These are phyloP conservation scores for Rhodamnia argentea DNA, from an alignment of 345 rosid species.

Conservation along the genomic window DNA sequence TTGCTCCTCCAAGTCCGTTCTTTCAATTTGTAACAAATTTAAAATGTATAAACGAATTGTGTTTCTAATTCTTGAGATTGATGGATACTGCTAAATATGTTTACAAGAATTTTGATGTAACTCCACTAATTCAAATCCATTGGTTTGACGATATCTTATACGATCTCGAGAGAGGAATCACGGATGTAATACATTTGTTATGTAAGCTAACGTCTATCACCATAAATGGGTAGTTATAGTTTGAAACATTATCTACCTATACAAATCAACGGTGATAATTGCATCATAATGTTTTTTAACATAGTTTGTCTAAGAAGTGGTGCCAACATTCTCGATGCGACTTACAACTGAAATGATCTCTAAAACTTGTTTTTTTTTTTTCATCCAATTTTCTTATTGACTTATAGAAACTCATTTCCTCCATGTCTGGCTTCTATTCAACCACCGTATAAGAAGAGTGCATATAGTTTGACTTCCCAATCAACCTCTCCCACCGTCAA, in stretches of 20 bases:
- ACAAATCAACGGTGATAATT: background rate
- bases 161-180: background rate
- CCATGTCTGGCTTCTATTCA: background rate
- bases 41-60: background rate
- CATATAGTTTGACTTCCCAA: background rate
- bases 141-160: background rate
- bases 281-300: background rate
- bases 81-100: background rate
- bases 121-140: background rate
- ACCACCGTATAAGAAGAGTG: background rate
- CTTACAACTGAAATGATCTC: background rate
- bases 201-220: background rate
- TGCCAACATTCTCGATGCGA: background rate
- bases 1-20: too few relatives aligned
- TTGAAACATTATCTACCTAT: background rate
- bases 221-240: background rate
- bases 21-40: too few relatives aligned
- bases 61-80: background rate
- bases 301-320: background rate
- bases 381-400: background rate
- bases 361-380: background rate
- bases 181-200: background rate
- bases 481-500: background rate
- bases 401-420: background rate
- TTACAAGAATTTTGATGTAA: background rate